These are phyloP conservation scores for Microsporum audouinii DNA, from an alignment of 2,329 filamentous ascomycete genomes.

Conservation along the genomic window DNA sequence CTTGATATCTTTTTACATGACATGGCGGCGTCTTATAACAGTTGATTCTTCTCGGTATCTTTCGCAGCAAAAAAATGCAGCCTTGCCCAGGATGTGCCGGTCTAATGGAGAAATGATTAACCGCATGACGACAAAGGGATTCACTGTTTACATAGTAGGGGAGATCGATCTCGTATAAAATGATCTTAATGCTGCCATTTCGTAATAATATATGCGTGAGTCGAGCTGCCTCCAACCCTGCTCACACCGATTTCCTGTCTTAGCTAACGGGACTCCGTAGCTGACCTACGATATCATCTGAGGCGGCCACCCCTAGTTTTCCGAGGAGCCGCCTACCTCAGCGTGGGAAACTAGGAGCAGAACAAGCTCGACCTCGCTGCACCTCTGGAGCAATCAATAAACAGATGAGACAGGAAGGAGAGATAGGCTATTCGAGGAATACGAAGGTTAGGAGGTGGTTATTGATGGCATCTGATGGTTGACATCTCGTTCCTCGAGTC, in stretches of 20 bases:
- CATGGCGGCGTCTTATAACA: neutral
- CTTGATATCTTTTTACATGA: neutral
- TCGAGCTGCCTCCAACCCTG: neutral
- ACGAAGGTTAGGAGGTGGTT: neutral
- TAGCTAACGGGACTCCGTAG: neutral
- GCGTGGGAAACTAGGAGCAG: neutral
- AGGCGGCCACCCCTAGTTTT: neutral
- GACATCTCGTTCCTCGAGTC: neutral
- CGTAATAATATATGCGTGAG: neutral
- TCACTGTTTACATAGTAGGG: neutral
- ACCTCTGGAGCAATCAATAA: neutral
- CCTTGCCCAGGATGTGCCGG: neutral
- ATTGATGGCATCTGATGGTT: neutral
- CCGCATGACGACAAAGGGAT: neutral
- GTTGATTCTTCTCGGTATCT: neutral
- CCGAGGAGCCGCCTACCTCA: neutral
- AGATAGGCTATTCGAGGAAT: neutral
- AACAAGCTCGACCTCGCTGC: neutral
- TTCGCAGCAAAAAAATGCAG: neutral
- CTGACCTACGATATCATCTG: neutral
- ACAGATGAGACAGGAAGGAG: neutral
- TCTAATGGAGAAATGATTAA: neutral
- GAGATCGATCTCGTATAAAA: neutral
- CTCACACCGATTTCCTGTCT: neutral
- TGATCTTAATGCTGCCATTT: neutral